Percentiles rank a stretch among this genome's conserved stretches.
phyloP scores from a whole-genome alignment of 2,329 filamentous ascomycete species.

The Rutstroemia sp. region DNA sequence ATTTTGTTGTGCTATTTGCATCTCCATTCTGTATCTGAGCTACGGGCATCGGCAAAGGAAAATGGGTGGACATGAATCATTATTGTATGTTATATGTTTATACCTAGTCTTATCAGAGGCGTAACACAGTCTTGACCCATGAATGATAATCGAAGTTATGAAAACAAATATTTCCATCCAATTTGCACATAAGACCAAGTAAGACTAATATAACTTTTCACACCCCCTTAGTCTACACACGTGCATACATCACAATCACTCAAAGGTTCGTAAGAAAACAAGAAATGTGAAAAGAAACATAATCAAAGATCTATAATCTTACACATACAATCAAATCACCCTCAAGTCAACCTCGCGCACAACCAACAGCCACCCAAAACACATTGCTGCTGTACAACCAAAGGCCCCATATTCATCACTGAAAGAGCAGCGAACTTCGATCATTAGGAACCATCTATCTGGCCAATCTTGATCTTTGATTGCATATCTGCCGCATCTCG shows the following conservation, averaged over 20 bases:
- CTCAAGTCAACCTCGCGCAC: no score
- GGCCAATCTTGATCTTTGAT: neutral
- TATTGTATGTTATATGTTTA: neutral
- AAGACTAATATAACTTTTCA: no score
- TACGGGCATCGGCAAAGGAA: neutral
- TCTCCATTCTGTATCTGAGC: neutral
- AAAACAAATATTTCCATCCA: no score
- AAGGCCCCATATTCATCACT: neutral
- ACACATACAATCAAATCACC: neutral
- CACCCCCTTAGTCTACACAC: neutral
- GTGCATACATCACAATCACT: neutral
- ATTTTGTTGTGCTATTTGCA: neutral
- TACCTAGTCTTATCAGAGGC: neutral
- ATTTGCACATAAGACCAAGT: no score
- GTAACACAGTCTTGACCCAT: neutral
- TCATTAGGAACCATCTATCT: conserved; percentile 3
- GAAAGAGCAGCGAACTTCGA: neutral
- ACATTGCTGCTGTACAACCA: neutral
- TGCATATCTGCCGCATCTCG: neutral
- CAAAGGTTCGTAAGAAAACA: neutral
- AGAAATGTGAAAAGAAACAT: neutral
- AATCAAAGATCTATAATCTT: conserved; percentile 11
- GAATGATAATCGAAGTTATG: no score
- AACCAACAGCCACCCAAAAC: neutral
- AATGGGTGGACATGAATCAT: neutral